phyloP scores from a whole-genome alignment of 108 stramenopile genomes.

The Cyclotella choctawhatcheeana region DNA sequence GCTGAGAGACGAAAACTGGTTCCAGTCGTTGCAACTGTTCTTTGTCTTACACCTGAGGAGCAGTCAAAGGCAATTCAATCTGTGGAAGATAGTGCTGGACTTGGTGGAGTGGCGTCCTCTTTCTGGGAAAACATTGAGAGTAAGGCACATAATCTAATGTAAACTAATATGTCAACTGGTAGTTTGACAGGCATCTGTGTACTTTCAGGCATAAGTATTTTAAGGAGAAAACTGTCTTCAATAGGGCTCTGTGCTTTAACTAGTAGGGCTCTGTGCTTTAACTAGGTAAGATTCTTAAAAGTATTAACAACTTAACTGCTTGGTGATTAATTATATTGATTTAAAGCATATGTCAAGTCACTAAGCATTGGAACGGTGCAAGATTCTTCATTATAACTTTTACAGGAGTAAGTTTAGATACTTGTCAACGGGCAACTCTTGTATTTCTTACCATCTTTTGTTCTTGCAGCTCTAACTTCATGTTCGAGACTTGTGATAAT shows the following conservation, averaged over 20 bases:
- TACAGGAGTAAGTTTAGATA: too few relatives aligned
- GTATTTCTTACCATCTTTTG: slow-evolving; percentile 69
- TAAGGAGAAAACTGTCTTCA: too few relatives aligned
- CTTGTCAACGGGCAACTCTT: slow-evolving; percentile 70
- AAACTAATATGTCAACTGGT: not conserved
- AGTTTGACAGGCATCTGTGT: not conserved
- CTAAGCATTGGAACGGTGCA: too few relatives aligned
- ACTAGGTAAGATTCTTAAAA: too few relatives aligned
- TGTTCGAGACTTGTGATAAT: slow-evolving; percentile 61
- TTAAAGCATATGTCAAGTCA: too few relatives aligned
- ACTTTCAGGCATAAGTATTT: too few relatives aligned
- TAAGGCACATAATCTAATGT: slow-evolving; percentile 45
- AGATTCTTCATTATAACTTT: too few relatives aligned
- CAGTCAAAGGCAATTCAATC: slow-evolving; percentile 59
- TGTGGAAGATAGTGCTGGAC: slow-evolving; percentile 61
- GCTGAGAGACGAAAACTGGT: slow-evolving; percentile 75
- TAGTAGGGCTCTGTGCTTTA: too few relatives aligned
- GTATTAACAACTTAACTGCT: too few relatives aligned
- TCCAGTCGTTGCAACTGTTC: slow-evolving; percentile 83
- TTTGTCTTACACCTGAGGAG: slow-evolving; percentile 83
- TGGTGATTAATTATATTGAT: too few relatives aligned
- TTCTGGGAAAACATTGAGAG: slow-evolving; percentile 62
- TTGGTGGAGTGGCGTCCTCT: slow-evolving; percentile 54
- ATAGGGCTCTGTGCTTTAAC: too few relatives aligned
- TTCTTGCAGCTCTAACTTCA: slow-evolving; percentile 61